Conservation (phyloP, 2,329 filamentous ascomycete species). For the Cytospora chrysosperma region DNA sequence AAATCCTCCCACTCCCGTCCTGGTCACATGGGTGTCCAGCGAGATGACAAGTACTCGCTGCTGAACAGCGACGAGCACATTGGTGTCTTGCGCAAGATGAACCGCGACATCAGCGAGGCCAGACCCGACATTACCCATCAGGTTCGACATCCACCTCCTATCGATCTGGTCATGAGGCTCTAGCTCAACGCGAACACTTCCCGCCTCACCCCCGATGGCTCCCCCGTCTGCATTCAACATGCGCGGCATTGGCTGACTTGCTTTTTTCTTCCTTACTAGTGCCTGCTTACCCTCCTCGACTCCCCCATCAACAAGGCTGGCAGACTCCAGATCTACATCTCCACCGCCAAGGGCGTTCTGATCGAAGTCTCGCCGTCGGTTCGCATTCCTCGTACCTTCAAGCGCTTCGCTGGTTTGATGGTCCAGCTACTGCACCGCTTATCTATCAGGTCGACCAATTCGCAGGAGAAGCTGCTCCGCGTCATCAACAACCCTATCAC, state of each 20-base stretch:
- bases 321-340: constrained; percentile 96
- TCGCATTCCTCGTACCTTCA: constrained; percentile 96
- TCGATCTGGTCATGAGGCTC: constrained; percentile 18
- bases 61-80: constrained; percentile 99
- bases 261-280: constrained; percentile 55
- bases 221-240: constrained; percentile 44
- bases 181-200: constrained; percentile 9
- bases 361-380: constrained; percentile 99
- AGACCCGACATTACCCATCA: constrained; percentile 98
- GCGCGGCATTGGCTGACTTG: constrained; percentile 36
- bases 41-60: constrained; percentile 94
- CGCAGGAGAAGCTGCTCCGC: constrained; percentile 93
- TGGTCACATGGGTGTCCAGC: constrained; percentile 61
- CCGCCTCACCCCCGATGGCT: constrained; percentile 13
- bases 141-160: constrained; percentile 51
- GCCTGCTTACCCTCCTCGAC: constrained; percentile 92
- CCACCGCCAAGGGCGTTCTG: constrained; percentile 93
- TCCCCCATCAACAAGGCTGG: constrained; percentile 99
- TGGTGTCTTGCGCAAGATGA: constrained; percentile 99
- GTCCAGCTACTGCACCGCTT: constrained; percentile 94
- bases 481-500: constrained; percentile 98
- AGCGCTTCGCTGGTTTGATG: constrained; percentile 98
- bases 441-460: constrained; percentile 93
- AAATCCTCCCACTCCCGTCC: constrained; percentile 76
- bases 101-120: constrained; percentile 95